These are phyloP conservation scores for Cordyceps sp. DNA, from an alignment of 2,329 filamentous ascomycete species.

Conservation along the genomic window DNA sequence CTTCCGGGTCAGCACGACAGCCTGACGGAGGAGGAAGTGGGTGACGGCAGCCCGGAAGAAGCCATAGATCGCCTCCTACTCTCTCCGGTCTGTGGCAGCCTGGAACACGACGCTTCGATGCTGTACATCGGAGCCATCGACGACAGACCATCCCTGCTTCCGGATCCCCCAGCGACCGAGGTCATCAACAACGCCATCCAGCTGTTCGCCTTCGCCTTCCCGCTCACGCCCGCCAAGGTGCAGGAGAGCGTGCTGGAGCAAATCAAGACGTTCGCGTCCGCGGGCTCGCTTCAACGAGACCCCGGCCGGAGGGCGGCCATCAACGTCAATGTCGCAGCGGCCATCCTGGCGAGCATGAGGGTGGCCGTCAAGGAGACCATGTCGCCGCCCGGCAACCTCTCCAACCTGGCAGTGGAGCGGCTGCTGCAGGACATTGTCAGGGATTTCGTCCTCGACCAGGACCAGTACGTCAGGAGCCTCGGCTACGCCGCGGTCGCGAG, in stretches of 20 bases:
- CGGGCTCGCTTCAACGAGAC: constrained; percentile 65
- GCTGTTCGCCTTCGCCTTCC: constrained; percentile 80
- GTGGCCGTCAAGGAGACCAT: constrained; percentile 70
- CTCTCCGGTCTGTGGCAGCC: constrained; percentile 63
- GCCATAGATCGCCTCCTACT: constrained; percentile 43
- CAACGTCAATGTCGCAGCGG: constrained; percentile 74
- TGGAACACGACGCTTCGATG: constrained; percentile 77
- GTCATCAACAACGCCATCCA: constrained; percentile 91
- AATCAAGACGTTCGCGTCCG: constrained; percentile 74
- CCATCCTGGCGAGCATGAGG: constrained; percentile 63
- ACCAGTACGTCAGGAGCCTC: constrained; percentile 72
- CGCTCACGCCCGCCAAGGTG: constrained; percentile 75
- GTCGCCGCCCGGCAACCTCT: constrained; percentile 56
- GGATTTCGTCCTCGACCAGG: constrained; percentile 63
- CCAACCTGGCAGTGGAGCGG: constrained; percentile 61
- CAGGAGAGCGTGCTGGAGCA: constrained; percentile 95
- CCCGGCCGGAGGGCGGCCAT: constrained; percentile 80
- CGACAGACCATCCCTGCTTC: constrained; percentile 24
- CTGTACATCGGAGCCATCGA: constrained; percentile 45
- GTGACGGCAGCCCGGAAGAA: constrained; percentile 44
- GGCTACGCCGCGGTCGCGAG: constrained; percentile 75
- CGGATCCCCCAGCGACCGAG: constrained; percentile 76
- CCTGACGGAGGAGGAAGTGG: constrained; percentile 24
- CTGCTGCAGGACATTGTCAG: constrained; percentile 60
- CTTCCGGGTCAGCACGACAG: constrained; percentile 52